Conservation (phyloP, 257 asterid genomes). For the Hygrophila difformis region DNA sequence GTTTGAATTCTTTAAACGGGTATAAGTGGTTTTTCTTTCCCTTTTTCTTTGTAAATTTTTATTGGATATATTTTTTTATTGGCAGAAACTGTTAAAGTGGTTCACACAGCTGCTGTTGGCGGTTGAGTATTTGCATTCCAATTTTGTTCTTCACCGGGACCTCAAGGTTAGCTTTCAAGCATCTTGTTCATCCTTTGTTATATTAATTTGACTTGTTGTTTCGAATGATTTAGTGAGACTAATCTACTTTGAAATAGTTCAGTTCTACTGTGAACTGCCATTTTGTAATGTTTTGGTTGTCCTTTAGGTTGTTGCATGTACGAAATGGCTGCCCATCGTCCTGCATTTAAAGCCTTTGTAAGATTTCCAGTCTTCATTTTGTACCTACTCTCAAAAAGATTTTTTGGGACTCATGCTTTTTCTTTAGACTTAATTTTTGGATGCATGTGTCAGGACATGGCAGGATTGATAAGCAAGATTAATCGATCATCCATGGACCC, state of each 20-base stretch:
- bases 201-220: slow-evolving; percentile 6
- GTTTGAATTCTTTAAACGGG: slow-evolving; percentile 29
- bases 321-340: slow-evolving; percentile 99
- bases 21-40: slow-evolving; percentile 2
- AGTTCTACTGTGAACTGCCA: slow-evolving; percentile 6
- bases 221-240: slow-evolving; percentile 15
- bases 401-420: background rate
- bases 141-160: slow-evolving; percentile 89
- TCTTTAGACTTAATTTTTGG: slow-evolving; percentile 8
- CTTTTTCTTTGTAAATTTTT: background rate
- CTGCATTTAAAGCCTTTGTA: slow-evolving; percentile 97
- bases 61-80: background rate
- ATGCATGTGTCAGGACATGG: slow-evolving; percentile 80
- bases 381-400: background rate
- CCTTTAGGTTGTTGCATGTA: slow-evolving; percentile 91
- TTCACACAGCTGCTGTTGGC: slow-evolving; percentile 86
- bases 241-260: slow-evolving; percentile 6
- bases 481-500: slow-evolving; percentile 95
- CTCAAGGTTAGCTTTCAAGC: slow-evolving; percentile 52
- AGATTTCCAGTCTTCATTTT: slow-evolving; percentile 24
- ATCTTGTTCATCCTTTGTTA: slow-evolving; percentile 12
- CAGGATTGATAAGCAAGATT: slow-evolving; percentile 93
- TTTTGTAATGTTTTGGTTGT: slow-evolving; percentile 13
- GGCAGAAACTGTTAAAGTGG: slow-evolving; percentile 93
- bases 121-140: slow-evolving; percentile 94